Evolutionary conservation across 352 stramenopile genomes (phyloP).

Genomic region (Elongisporangium prolatum): DNA sequence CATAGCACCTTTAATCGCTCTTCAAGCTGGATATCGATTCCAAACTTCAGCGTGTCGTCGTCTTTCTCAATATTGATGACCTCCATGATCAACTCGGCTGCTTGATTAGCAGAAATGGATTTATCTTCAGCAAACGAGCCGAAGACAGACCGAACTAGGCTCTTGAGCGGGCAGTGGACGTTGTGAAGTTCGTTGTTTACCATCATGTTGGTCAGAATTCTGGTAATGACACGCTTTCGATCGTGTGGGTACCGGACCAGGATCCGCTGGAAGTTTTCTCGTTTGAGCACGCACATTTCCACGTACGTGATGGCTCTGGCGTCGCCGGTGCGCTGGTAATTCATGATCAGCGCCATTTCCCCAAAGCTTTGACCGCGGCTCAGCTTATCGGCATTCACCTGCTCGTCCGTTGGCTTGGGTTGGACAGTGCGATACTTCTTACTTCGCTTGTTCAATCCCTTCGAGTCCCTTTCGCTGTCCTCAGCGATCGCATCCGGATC

Average conservation of each 20-base stretch:
- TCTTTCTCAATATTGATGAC: slow-evolving; percentile 14
- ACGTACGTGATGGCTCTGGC: slow-evolving; percentile 28
- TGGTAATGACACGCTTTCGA: slow-evolving; percentile 14
- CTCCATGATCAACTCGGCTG: neutral
- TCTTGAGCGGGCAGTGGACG: slow-evolving; percentile 17
- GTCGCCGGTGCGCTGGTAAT: slow-evolving; percentile 34
- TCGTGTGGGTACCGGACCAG: slow-evolving; percentile 23
- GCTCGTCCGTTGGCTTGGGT: neutral
- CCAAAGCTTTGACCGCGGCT: slow-evolving; percentile 29
- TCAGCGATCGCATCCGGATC: neutral
- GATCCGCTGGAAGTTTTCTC: slow-evolving; percentile 22
- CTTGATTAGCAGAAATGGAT: neutral
- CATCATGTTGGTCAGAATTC: slow-evolving; percentile 20
- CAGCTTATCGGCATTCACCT: slow-evolving; percentile 3
- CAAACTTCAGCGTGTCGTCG: slow-evolving; percentile 22
- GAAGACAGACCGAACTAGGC: slow-evolving; percentile 11
- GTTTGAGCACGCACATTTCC: slow-evolving; percentile 34
- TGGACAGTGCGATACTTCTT: neutral
- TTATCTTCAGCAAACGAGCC: neutral
- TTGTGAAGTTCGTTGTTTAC: slow-evolving; percentile 13
- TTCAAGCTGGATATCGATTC: slow-evolving; percentile 6
- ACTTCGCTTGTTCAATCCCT: neutral
- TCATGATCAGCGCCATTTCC: slow-evolving; percentile 41
- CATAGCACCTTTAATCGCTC: neutral
- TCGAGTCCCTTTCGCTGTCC: neutral